Conservation (phyloP, 2,329 filamentous ascomycete genomes). For the Alternaria ventricosa region DNA sequence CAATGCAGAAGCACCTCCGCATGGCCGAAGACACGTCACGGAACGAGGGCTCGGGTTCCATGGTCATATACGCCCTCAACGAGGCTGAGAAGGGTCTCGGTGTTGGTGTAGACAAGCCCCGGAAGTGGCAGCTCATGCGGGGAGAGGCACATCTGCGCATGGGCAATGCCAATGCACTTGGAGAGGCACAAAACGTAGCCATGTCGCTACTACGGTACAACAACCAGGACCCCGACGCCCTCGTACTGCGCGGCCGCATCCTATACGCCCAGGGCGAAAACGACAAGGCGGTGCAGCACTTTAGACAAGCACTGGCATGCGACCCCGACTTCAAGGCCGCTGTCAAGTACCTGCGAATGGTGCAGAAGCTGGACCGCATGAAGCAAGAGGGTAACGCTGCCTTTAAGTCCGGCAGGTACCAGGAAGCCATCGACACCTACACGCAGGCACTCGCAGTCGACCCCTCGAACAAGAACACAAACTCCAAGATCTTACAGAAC, state of each 20-base stretch:
- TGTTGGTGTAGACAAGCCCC: slow-evolving; percentile 75
- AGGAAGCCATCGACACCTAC: slow-evolving; percentile 84
- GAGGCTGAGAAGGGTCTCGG: slow-evolving; percentile 85
- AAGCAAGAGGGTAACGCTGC: slow-evolving; percentile 92
- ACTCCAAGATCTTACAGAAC: slow-evolving; percentile 94
- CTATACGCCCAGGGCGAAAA: slow-evolving; percentile 94
- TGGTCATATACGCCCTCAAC: slow-evolving; percentile 91
- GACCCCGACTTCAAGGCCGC: slow-evolving; percentile 92
- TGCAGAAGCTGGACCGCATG: slow-evolving; percentile 90
- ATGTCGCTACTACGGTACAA: slow-evolving; percentile 87
- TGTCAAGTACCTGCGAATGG: slow-evolving; percentile 84
- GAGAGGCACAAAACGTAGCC: slow-evolving; percentile 90
- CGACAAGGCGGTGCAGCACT: slow-evolving; percentile 90
- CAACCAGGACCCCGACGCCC: slow-evolving; percentile 88
- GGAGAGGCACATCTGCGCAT: slow-evolving; percentile 93
- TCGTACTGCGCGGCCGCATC: slow-evolving; percentile 86
- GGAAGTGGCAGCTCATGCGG: slow-evolving; percentile 92
- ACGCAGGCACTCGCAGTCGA: slow-evolving; percentile 83
- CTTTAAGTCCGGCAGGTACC: slow-evolving; percentile 84
- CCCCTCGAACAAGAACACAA: slow-evolving; percentile 86
- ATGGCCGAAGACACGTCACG: slow-evolving; percentile 80
- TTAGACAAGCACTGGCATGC: slow-evolving; percentile 85
- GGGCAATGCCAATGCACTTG: slow-evolving; percentile 85
- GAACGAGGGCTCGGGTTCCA: slow-evolving; percentile 80
- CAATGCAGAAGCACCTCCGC: slow-evolving; percentile 82